phyloP scores from a whole-genome alignment of 2,329 filamentous ascomycete genomes.

The Clarireedia hainanense region DNA sequence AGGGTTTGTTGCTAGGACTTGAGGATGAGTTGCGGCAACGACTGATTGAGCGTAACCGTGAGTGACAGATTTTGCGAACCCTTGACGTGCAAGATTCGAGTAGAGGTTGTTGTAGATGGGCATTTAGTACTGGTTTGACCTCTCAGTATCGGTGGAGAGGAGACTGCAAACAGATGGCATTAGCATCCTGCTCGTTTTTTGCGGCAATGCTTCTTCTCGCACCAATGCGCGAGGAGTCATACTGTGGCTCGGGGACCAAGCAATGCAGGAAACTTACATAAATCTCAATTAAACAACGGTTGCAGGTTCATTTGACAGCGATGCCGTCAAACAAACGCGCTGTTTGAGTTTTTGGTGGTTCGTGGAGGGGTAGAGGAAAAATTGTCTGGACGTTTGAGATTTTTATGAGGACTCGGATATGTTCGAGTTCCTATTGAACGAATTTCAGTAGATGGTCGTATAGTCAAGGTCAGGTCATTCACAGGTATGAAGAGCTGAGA shows the following conservation, averaged over 20 bases:
- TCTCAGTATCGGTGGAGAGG: conserved; percentile 46
- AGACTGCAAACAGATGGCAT: conserved; percentile 19
- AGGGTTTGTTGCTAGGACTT: conserved; percentile 65
- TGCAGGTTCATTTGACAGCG: conserved; percentile 99
- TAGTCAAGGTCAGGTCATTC: not conserved
- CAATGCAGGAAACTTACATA: conserved; percentile 9
- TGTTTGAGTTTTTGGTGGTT: conserved; percentile 28
- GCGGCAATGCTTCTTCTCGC: not conserved
- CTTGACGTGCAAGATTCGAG: conserved; percentile 87
- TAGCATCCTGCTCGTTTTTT: not conserved
- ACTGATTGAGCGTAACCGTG: conserved; percentile 98
- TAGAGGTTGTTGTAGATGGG: conserved; percentile 62
- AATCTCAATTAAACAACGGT: conserved; percentile 24
- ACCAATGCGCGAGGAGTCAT: not conserved
- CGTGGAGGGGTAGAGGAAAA: conserved; percentile 2
- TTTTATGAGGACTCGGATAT: not conserved
- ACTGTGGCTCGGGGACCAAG: conserved; percentile 1
- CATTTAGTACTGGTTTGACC: conserved; percentile 77
- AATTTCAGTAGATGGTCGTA: not conserved
- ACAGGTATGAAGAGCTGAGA: not conserved
- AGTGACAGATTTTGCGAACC: conserved; percentile 92
- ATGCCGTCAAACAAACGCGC: conserved; percentile 92
- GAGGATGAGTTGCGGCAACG: conserved; percentile 84
- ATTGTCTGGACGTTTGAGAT: not conserved
- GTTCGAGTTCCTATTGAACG: not conserved